Evolutionary conservation across 495 filamentous ascomycete species (phyloP).

Genomic region (Achaetomiella virescens): DNA sequence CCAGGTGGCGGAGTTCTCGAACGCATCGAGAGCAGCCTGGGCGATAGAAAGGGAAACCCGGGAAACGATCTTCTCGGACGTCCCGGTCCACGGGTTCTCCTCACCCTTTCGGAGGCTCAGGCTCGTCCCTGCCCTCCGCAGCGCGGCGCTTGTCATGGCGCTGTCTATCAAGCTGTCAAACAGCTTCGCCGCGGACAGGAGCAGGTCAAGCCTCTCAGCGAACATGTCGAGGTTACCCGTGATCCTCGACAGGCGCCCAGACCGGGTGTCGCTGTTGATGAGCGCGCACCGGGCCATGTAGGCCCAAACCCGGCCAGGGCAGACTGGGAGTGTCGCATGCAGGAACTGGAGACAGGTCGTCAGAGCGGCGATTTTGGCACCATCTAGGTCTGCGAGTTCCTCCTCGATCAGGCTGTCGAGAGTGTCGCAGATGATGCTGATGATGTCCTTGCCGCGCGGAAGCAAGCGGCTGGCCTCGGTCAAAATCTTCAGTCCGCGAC

Average conservation of each 20-base stretch:
- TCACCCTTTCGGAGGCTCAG: slow-evolving; percentile 43
- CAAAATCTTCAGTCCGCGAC: slow-evolving; percentile 46
- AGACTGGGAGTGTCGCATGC: slow-evolving; percentile 58
- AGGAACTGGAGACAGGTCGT: slow-evolving; percentile 75
- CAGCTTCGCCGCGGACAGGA: slow-evolving; percentile 62
- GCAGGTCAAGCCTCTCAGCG: slow-evolving; percentile 67
- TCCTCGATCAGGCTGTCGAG: slow-evolving; percentile 70
- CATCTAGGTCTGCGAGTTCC: slow-evolving; percentile 44
- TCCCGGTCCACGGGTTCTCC: slow-evolving; percentile 57
- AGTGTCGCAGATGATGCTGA: slow-evolving; percentile 73
- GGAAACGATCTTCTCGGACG: slow-evolving; percentile 70
- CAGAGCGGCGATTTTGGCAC: slow-evolving; percentile 54
- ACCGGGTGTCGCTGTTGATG: slow-evolving; percentile 63
- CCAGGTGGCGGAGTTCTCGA: slow-evolving; percentile 78
- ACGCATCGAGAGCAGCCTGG: slow-evolving; percentile 68
- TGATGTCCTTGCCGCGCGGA: slow-evolving; percentile 66
- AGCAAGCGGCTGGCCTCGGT: slow-evolving; percentile 69
- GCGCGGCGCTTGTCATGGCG: slow-evolving; percentile 62
- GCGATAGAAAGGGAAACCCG: slow-evolving; percentile 65
- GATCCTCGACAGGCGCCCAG: slow-evolving; percentile 66
- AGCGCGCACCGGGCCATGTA: slow-evolving; percentile 75
- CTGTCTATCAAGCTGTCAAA: slow-evolving; percentile 73
- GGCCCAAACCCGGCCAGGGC: slow-evolving; percentile 81
- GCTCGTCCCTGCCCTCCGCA: slow-evolving; percentile 56
- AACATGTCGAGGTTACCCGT: slow-evolving; percentile 70